phyloP scores from a whole-genome alignment of 768 basidiomycete genomes.

The Clavulina sp. region DNA sequence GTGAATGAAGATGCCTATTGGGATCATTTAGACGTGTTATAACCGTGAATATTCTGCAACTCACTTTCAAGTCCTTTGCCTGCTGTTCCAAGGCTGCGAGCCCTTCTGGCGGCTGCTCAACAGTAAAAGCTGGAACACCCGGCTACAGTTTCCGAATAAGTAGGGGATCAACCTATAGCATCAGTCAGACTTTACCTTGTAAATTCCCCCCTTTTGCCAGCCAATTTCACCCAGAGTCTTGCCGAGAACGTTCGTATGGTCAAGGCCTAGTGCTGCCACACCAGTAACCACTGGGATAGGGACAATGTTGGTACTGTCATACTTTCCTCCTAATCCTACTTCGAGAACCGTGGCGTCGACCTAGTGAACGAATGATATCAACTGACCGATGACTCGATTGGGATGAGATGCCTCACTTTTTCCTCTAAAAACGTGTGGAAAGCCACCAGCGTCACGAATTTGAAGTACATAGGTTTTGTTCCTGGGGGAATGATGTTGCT shows the following conservation, averaged over 20 bases:
- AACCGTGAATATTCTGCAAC: conserved; percentile 6
- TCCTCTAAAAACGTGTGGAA: conserved; percentile 74
- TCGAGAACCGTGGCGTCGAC: conserved; percentile 87
- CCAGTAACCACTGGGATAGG: conserved; percentile 82
- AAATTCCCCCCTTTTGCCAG: conserved; percentile 92
- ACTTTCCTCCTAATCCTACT: conserved; percentile 87
- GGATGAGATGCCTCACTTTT: conserved; percentile 25
- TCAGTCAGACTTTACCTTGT: conserved; percentile 39
- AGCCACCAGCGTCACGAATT: conserved; percentile 81
- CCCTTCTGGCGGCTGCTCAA: conserved; percentile 54
- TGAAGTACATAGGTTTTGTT: conserved; percentile 67
- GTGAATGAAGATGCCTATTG: conserved; percentile 51
- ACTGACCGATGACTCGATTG: not conserved
- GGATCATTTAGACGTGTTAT: not conserved
- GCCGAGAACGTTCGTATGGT: conserved; percentile 77
- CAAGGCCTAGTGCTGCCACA: conserved; percentile 77
- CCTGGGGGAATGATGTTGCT: conserved; percentile 39
- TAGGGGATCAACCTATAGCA: not conserved
- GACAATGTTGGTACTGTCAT: conserved; percentile 93
- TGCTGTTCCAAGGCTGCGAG: conserved; percentile 47
- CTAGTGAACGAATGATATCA: conserved; percentile 13
- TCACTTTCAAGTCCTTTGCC: conserved; percentile 50
- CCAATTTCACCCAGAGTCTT: conserved; percentile 81
- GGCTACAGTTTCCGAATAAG: conserved; percentile 24
- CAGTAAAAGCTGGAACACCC: conserved; percentile 72